Conservation (phyloP, 371 early-diverging fungal genomes). For the Nematocida major region DNA sequence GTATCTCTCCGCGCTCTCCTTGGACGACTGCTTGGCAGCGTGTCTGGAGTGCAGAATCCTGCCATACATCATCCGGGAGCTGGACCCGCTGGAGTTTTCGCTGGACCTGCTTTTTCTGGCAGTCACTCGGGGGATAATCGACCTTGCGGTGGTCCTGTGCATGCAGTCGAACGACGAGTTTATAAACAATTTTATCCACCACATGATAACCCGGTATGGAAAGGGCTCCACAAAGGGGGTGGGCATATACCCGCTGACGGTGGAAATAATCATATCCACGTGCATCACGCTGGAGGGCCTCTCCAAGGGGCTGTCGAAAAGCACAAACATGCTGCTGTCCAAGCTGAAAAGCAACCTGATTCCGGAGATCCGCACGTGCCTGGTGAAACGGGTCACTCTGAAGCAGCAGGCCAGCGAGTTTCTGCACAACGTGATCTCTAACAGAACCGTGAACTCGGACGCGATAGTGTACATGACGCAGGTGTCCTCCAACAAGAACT, state of each 20-base stretch:
- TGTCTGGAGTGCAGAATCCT: constrained; percentile 31
- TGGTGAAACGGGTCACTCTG: constrained; percentile 23
- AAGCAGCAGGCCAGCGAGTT: constrained; percentile 51
- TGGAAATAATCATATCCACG: constrained; percentile 40
- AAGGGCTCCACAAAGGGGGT: constrained; percentile 43
- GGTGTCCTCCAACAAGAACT: constrained; percentile 49
- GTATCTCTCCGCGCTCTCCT: constrained; percentile 1
- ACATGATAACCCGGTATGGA: constrained; percentile 39
- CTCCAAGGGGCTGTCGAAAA: constrained; percentile 23
- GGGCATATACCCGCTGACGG: constrained; percentile 38
- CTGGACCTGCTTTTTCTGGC: constrained; percentile 41
- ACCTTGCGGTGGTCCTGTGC: constrained; percentile 24
- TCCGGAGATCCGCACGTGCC: constrained; percentile 31
- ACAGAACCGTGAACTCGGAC: constrained; percentile 37
- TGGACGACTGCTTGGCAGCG: constrained; percentile 41
- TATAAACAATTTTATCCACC: constrained; percentile 30
- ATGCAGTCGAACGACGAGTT: constrained; percentile 48
- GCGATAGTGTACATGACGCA: constrained; percentile 49
- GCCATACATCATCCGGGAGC: constrained; percentile 31
- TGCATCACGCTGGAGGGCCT: constrained; percentile 36
- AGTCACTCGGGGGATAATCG: constrained; percentile 30
- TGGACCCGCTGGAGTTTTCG: constrained; percentile 46
- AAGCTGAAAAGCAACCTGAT: constrained; percentile 45
- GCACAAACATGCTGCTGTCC: constrained; percentile 1
- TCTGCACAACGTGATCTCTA: constrained; percentile 43